Evolutionary conservation across 139 green algal genomes (phyloP).

Genomic region (Axilococcus clingmanii): DNA sequence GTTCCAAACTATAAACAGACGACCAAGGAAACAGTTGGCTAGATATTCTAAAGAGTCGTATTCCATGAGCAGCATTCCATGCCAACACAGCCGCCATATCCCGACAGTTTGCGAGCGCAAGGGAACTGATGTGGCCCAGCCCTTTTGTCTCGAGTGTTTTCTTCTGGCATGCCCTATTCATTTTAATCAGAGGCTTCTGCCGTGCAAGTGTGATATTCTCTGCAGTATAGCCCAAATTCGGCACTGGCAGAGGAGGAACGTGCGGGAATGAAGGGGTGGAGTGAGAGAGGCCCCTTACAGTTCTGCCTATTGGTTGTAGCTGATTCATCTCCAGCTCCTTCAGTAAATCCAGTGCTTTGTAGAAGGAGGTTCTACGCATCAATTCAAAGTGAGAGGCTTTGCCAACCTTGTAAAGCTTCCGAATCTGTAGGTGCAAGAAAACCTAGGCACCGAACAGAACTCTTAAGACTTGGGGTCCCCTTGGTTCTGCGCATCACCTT

Average conservation of each 20-base stretch:
- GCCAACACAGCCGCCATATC: conserved; percentile 33
- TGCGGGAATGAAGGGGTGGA: too few species aligned
- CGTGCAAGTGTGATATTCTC: conserved; percentile 4
- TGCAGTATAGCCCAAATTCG: conserved; percentile 2
- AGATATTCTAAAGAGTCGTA: conserved; percentile 41
- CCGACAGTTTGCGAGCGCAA: conserved; percentile 39
- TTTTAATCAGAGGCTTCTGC: neutral
- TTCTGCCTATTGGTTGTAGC: too few species aligned
- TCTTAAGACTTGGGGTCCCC: too few species aligned
- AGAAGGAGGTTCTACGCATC: too few species aligned
- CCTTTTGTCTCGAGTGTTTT: conserved; percentile 27
- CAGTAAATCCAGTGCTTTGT: too few species aligned
- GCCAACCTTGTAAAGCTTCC: too few species aligned
- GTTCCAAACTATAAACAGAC: conserved; percentile 34
- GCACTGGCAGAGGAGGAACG: neutral
- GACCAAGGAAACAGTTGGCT: conserved; percentile 43
- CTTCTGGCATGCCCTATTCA: conserved; percentile 22
- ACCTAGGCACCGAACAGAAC: too few species aligned
- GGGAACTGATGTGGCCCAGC: conserved; percentile 30
- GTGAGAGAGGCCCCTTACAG: too few species aligned
- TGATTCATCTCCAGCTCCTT: too few species aligned
- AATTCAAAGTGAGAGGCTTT: too few species aligned
- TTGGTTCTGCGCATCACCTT: too few species aligned
- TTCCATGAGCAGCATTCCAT: conserved; percentile 47
- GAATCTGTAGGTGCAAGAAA: too few species aligned